Conservation (phyloP, 768 basidiomycete genomes). For the Termitomyces sp. region DNA sequence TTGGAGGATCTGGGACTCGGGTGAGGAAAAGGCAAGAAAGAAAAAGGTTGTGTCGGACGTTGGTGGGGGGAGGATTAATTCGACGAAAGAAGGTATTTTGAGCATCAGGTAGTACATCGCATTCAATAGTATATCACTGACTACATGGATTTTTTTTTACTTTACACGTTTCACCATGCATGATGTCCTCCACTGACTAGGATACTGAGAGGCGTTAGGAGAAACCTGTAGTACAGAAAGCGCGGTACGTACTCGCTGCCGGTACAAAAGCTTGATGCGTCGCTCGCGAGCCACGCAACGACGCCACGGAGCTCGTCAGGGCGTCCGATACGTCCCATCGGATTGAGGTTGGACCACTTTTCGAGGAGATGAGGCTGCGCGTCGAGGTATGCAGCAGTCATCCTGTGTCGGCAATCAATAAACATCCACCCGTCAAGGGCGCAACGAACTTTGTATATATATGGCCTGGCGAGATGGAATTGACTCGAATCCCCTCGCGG, state of each 20-base stretch:
- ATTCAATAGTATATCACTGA: no score
- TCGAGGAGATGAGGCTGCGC: constrained; percentile 56
- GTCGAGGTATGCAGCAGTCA: constrained; percentile 75
- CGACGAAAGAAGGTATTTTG: constrained; percentile 48
- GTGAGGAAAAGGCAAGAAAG: constrained; percentile 46
- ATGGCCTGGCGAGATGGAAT: constrained; percentile 73
- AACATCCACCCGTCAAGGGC: neutral
- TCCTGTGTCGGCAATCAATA: constrained; percentile 33
- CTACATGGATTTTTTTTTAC: neutral
- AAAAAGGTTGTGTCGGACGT: constrained; percentile 38
- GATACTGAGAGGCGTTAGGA: constrained; percentile 35
- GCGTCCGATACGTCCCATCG: constrained; percentile 66
- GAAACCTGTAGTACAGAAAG: neutral
- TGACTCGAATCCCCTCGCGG: constrained; percentile 62
- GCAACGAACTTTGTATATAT: constrained; percentile 61
- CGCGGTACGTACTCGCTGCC: constrained; percentile 68
- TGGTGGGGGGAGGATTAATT: constrained; percentile 39
- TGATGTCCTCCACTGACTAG: constrained; percentile 63
- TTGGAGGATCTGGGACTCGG: constrained; percentile 83
- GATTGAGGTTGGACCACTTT: constrained; percentile 70
- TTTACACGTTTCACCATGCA: constrained; percentile 43
- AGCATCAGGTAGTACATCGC: constrained; percentile 31
- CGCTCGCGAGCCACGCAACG: constrained; percentile 66
- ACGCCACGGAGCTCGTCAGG: constrained; percentile 75
- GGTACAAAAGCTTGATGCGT: constrained; percentile 76